phyloP scores from a whole-genome alignment of 139 green algal species.

The Chlorella sp. region DNA sequence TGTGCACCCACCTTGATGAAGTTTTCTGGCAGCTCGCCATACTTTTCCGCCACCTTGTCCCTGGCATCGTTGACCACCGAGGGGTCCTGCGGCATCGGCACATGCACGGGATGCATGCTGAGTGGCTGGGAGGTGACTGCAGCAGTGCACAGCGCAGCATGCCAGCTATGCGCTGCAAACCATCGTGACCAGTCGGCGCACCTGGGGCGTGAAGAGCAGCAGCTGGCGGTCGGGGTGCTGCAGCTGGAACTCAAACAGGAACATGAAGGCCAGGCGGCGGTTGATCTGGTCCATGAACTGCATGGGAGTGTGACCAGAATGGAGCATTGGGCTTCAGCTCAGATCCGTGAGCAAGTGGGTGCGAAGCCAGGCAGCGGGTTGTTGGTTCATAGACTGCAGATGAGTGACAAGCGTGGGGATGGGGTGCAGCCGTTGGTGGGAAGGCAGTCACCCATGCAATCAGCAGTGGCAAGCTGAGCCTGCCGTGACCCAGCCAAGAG shows the following conservation, averaged over 20 bases:
- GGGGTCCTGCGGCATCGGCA: no score
- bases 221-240: conserved; percentile 22
- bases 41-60: background rate
- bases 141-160: background rate
- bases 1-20: background rate
- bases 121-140: background rate
- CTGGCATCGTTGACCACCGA: conserved; percentile 46
- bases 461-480: background rate
- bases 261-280: conserved; percentile 65
- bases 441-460: background rate
- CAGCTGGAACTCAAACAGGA: conserved; percentile 77
- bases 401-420: no score
- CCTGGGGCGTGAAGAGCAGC: conserved; percentile 70
- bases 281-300: conserved; percentile 75
- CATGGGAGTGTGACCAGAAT: conserved; percentile 24
- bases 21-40: background rate
- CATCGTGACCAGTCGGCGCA: conserved; percentile 55
- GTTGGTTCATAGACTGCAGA: background rate
- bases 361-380: no score
- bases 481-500: no score
- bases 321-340: no score
- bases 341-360: no score
- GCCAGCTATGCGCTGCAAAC: conserved; percentile 47
- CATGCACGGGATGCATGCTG: no score
- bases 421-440: no score